Conservation (phyloP, 75 land plant species). For the Cupressus sempervirens region DNA sequence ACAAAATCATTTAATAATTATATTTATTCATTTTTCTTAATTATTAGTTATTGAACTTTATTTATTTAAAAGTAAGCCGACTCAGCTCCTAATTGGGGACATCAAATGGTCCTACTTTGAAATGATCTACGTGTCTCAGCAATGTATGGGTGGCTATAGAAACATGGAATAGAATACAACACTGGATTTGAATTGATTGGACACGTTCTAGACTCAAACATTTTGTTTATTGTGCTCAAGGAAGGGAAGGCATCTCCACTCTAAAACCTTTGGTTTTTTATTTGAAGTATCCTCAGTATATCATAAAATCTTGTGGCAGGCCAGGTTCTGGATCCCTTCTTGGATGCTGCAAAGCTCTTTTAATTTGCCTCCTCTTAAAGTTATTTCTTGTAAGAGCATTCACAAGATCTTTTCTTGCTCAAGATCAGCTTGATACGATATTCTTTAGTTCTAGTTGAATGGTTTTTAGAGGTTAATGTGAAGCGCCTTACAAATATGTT, state of each 20-base stretch:
- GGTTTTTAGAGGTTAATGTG: not conserved
- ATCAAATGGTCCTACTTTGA: not conserved
- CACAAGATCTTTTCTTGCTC: not conserved
- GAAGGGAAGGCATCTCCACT: not conserved
- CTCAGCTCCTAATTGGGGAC: too few relatives aligned
- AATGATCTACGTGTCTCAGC: not conserved
- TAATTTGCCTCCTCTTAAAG: not conserved
- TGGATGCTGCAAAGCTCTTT: not conserved
- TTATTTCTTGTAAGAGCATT: not conserved
- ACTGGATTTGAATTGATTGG: not conserved
- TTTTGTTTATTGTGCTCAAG: not conserved
- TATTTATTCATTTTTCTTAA: too few relatives aligned
- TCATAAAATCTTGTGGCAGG: too few relatives aligned
- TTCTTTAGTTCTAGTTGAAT: not conserved
- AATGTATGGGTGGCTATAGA: not conserved
- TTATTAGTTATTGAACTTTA: too few relatives aligned
- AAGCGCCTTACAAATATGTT: not conserved
- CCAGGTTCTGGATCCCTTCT: not conserved
- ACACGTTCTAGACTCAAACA: not conserved
- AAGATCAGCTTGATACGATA: not conserved
- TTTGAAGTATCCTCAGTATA: not conserved
- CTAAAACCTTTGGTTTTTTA: not conserved
- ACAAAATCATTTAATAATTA: too few relatives aligned
- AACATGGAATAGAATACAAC: not conserved
- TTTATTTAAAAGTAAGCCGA: too few relatives aligned